These are phyloP conservation scores for Jackrogersella minutella DNA, from an alignment of 495 filamentous ascomycete species.

Conservation along the genomic window DNA sequence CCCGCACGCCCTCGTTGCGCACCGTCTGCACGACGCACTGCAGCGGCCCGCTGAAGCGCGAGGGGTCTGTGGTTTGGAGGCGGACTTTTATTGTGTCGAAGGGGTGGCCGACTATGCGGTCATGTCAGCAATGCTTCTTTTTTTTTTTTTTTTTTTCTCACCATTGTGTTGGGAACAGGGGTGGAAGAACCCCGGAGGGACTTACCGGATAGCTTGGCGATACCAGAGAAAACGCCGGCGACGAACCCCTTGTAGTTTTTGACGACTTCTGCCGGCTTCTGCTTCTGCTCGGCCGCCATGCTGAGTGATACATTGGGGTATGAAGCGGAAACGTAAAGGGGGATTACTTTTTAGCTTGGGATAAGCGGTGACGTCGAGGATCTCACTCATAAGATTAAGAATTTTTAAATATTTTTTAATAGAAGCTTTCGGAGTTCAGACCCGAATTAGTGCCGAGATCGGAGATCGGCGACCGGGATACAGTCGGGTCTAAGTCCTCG, in stretches of 20 bases:
- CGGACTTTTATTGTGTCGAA: constrained; percentile 98
- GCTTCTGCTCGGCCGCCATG: constrained; percentile 45
- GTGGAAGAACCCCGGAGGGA: constrained; percentile 11
- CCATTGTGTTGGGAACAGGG: neutral
- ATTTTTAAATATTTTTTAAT: too few relatives aligned
- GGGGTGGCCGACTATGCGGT: constrained; percentile 57
- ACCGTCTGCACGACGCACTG: constrained; percentile 84
- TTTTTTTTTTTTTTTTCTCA: too few relatives aligned
- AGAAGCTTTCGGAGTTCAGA: constrained; percentile 6
- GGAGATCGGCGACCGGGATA: constrained; percentile 21
- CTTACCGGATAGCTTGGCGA: constrained; percentile 87
- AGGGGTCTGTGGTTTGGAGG: constrained; percentile 81
- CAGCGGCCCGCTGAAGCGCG: constrained; percentile 84
- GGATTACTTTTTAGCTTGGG: neutral
- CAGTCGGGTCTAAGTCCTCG: neutral
- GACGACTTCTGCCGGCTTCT: constrained; percentile 32
- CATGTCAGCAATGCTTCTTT: neutral
- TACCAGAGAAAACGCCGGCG: constrained; percentile 90
- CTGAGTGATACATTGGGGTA: constrained; percentile 20
- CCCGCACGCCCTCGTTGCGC: constrained; percentile 77
- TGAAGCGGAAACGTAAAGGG: neutral
- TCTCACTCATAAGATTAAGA: too few relatives aligned
- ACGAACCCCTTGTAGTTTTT: constrained; percentile 90
- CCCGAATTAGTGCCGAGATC: constrained; percentile 29
- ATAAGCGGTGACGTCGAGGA: neutral